Conservation (phyloP, 2,329 filamentous ascomycete species). For the Nigrospora oryzae region DNA sequence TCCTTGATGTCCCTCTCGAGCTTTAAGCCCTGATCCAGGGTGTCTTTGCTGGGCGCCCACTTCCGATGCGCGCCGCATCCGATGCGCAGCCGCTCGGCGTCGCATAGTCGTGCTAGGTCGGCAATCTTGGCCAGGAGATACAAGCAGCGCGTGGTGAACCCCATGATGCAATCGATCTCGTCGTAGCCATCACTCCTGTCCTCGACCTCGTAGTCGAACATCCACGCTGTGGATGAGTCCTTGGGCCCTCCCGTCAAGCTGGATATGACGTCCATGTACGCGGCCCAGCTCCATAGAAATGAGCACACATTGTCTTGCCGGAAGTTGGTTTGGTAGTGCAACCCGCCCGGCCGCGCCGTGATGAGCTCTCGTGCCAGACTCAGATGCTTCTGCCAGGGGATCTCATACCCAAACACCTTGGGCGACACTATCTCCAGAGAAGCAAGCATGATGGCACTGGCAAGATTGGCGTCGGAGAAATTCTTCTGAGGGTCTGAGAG, state of each 20-base stretch:
- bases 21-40: conserved; percentile 46
- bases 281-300: conserved; percentile 76
- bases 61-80: conserved; percentile 34
- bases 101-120: conserved; percentile 60
- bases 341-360: conserved; percentile 42
- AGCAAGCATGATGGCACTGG: conserved; percentile 77
- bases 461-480: conserved; percentile 65
- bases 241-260: conserved; percentile 55
- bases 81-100: conserved; percentile 52
- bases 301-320: conserved; percentile 53
- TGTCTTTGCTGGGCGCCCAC: conserved; percentile 51
- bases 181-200: conserved; percentile 46
- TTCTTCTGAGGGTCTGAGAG: conserved; percentile 52
- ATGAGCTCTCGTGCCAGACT: conserved; percentile 70
- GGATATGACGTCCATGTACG: conserved; percentile 74
- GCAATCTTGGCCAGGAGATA: conserved; percentile 65
- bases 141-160: conserved; percentile 66
- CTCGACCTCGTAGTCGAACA: conserved; percentile 42
- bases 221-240: conserved; percentile 39
- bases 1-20: conserved; percentile 55
- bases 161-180: conserved; percentile 74
- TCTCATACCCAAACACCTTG: conserved; percentile 69
- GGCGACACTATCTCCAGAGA: conserved; percentile 79
- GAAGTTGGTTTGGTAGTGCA: conserved; percentile 40
- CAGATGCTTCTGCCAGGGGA: conserved; percentile 75